phyloP scores from a whole-genome alignment of 2,329 filamentous ascomycete species.

The Colletotrichum salicis region DNA sequence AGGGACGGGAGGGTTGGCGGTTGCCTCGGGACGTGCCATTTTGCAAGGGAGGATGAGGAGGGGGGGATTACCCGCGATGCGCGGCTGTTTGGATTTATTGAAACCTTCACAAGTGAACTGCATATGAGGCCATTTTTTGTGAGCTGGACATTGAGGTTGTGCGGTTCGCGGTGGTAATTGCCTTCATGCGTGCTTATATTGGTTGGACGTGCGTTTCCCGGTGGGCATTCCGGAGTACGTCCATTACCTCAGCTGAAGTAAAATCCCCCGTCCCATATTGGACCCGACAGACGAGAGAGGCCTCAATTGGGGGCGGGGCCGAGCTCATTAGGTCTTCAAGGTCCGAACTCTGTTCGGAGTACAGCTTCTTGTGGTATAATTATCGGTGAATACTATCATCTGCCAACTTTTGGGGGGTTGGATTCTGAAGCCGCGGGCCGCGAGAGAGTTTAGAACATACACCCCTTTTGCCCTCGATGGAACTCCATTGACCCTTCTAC shows the following conservation, averaged over 20 bases:
- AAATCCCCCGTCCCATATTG: no score
- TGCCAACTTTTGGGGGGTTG: no score
- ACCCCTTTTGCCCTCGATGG: no score
- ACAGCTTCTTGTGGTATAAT: no score
- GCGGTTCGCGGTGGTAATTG: neutral
- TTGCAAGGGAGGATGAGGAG: neutral
- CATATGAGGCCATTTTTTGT: neutral
- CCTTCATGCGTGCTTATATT: neutral
- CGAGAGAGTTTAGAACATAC: no score
- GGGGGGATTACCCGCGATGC: slow-evolving; percentile 7
- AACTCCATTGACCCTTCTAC: neutral
- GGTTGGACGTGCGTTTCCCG: neutral
- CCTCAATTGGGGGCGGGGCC: no score
- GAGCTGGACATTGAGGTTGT: neutral
- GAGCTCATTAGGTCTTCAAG: no score
- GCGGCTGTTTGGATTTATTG: neutral
- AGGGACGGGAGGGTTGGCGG: neutral
- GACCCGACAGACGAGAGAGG: no score
- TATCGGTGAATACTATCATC: no score
- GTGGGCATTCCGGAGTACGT: neutral
- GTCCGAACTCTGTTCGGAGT: no score
- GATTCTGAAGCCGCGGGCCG: no score
- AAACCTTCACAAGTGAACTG: neutral
- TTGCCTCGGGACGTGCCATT: neutral
- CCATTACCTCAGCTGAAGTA: neutral